Conservation (phyloP, 129 eudicot genomes). For the Artemisia argyi region DNA sequence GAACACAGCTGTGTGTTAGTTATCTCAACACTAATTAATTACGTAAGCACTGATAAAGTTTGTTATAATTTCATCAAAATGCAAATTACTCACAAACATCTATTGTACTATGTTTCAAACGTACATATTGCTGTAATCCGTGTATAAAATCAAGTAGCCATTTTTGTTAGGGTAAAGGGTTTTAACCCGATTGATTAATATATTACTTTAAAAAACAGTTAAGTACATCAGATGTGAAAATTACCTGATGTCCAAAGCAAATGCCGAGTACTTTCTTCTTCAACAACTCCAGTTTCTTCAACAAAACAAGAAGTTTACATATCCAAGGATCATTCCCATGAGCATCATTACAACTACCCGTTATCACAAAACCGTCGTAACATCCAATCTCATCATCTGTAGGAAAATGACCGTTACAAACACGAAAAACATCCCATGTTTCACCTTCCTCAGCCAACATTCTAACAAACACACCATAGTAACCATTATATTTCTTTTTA, state of each 20-base stretch:
- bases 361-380: constrained; percentile 83
- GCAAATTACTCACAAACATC: too few relatives aligned
- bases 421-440: constrained; percentile 73
- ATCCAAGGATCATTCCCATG: constrained; percentile 83
- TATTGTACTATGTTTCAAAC: too few relatives aligned
- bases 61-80: too few relatives aligned
- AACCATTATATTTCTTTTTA: constrained; percentile 85
- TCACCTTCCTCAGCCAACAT: constrained; percentile 94
- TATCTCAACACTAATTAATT: too few relatives aligned
- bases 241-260: constrained; percentile 98
- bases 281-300: constrained; percentile 57
- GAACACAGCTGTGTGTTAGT: constrained; percentile 22
- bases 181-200: too few relatives aligned
- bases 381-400: constrained; percentile 50
- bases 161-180: too few relatives aligned
- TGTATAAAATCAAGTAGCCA: too few relatives aligned
- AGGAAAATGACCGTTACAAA: constrained; percentile 66
- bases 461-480: constrained; percentile 77
- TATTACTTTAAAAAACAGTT: too few relatives aligned
- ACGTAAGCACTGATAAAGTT: too few relatives aligned
- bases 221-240: neutral
- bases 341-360: constrained; percentile 90
- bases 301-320: constrained; percentile 49
- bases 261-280: constrained; percentile 84
- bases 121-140: too few relatives aligned